Evolutionary conservation across 768 basidiomycete species (phyloP), one percentile per base, ranked within the genome.

Genomic region (Hemileccinum impolitum): DNA sequence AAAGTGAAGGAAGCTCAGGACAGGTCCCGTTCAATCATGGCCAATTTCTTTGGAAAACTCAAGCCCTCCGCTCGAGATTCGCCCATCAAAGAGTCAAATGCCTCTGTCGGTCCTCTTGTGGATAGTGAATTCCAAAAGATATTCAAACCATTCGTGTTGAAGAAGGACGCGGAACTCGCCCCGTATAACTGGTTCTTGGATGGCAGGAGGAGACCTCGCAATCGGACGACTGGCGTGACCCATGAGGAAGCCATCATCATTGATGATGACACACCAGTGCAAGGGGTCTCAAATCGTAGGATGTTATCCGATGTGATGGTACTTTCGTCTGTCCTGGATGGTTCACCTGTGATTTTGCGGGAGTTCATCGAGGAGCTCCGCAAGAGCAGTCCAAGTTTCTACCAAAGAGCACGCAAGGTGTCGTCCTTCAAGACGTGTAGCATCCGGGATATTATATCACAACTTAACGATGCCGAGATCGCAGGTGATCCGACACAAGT

Each of bases 141-240:
- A 1, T 96, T 96, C 73, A 84, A 80, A 57, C 84, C 90, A 1
- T 95, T 92, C 63, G 73, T 80, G 5, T 56, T 88, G 51, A 90
- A 87, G 72, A 91, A 87, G 60, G 88, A 81, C 52, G 78, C 80
- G 6, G 72, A 75, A 23, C 58, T 94, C 15, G 90, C 91, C 3
- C 87, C 87, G 0, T 59, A 75, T 34, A 94, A 93, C 57, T 81
- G 80, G 74, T 91, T 89, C 67, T 58, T 68, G 48, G 66, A 66
- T 19, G 47, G 57, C 28, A 55, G 68, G 32, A 55, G 68, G 32
- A 69, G 64, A 50, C 57, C 47, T 59, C 56, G 17, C 49, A 48
- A 50, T 53, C 41, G 54, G 46, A 57, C 43, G 44, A 34, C 59
- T 10, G 65, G 59, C 39, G 51, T 50, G 37, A 59, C 51, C 38